Percentiles rank a stretch among this genome's conserved stretches.
Conservation (phyloP, 768 basidiomycete genomes). For the Naematelia aurantialba region DNA sequence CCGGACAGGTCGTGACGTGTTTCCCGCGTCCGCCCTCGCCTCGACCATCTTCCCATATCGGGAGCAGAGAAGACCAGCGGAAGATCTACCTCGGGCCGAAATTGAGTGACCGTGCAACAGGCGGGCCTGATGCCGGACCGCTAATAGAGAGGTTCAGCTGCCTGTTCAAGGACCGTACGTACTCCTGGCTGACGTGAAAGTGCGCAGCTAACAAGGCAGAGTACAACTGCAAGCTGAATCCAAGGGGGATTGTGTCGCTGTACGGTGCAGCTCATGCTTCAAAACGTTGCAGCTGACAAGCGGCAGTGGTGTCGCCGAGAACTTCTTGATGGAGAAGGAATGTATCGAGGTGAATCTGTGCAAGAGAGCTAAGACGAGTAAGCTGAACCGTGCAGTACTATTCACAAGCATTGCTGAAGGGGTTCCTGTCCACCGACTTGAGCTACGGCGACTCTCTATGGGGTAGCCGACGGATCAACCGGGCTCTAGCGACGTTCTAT, state of each 20-base stretch:
- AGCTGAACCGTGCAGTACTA: constrained; percentile 22
- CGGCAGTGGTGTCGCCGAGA: constrained; percentile 43
- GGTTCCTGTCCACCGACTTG: constrained; percentile 32
- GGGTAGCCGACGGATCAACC: constrained; percentile 41
- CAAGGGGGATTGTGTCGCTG: constrained; percentile 45
- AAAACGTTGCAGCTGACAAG: constrained; percentile 2
- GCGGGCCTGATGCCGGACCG: constrained; percentile 44
- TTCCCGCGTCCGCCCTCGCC: constrained; percentile 33
- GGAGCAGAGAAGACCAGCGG: constrained; percentile 31
- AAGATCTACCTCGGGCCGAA: constrained; percentile 40
- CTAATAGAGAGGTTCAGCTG: constrained; percentile 46
- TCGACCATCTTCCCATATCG: constrained; percentile 16
- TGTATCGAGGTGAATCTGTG: constrained; percentile 31
- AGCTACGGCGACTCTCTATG: constrained; percentile 48
- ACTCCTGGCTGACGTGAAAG: background rate
- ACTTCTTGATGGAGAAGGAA: constrained; percentile 44
- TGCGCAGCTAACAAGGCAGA: constrained; percentile 15
- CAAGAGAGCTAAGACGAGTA: background rate
- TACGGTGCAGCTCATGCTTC: constrained; percentile 5
- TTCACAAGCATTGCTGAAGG: constrained; percentile 25
- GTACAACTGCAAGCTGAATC: constrained; percentile 36
- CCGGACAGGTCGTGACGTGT: constrained; percentile 20
- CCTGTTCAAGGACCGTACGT: constrained; percentile 44
- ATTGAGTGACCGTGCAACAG: constrained; percentile 38
- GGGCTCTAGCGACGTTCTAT: constrained; percentile 36